phyloP scores from a whole-genome alignment of 2,329 filamentous ascomycete genomes.

The Remersonia thermophila region DNA sequence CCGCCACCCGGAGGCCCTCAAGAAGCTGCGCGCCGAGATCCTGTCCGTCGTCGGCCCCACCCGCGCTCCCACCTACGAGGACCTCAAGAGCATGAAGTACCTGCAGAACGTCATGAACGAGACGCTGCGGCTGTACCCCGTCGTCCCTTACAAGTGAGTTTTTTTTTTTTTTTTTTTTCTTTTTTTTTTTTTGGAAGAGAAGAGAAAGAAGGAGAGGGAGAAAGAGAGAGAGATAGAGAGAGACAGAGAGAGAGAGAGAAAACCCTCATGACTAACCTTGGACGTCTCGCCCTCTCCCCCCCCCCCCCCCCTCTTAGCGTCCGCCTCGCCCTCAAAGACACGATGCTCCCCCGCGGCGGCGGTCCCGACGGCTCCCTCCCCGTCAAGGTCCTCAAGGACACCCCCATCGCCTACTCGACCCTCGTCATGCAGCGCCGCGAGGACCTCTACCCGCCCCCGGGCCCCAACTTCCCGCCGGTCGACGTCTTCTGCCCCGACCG shows the following conservation, averaged over 20 bases:
- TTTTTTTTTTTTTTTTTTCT: neutral
- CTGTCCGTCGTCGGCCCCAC: conserved; percentile 50
- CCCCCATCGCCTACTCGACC: conserved; percentile 52
- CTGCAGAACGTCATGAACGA: conserved; percentile 64
- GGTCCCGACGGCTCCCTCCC: conserved; percentile 50
- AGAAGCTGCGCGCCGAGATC: conserved; percentile 64
- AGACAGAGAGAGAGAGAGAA: too few species aligned
- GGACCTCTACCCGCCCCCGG: conserved; percentile 45
- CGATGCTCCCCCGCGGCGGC: conserved; percentile 60
- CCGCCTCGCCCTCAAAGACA: conserved; percentile 58
- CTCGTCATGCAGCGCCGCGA: conserved; percentile 60
- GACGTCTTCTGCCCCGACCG: conserved; percentile 51
- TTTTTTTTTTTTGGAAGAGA: too few species aligned
- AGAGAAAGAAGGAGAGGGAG: too few species aligned
- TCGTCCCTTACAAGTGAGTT: conserved; percentile 59
- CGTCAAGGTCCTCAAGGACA: conserved; percentile 54
- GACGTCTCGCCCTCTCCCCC: too few species aligned
- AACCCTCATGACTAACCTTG: neutral
- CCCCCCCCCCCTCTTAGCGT: too few species aligned
- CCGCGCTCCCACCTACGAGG: conserved; percentile 55
- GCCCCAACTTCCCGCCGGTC: conserved; percentile 33
- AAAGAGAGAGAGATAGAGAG: too few species aligned
- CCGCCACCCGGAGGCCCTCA: conserved; percentile 52
- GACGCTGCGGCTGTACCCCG: conserved; percentile 63
- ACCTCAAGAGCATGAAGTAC: conserved; percentile 83